phyloP scores from a whole-genome alignment of 345 rosid genomes.

The Salix arbutifolia region DNA sequence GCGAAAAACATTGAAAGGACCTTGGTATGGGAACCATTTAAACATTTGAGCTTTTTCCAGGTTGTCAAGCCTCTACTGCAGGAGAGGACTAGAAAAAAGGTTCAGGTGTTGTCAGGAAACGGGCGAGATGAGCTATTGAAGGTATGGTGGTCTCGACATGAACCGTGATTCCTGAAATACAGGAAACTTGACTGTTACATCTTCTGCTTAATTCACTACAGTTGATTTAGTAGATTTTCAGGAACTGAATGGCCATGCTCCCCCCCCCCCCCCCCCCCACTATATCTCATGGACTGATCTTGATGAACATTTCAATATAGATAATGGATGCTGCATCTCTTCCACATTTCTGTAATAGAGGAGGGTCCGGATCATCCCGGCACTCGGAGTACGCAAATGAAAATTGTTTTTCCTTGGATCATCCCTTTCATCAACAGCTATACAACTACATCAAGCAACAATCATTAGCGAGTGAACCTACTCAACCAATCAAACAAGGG shows the following conservation, averaged over 20 bases:
- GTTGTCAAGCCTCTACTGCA: constrained; percentile 92
- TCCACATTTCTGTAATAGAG: constrained; percentile 86
- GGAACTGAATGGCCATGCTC: not conserved
- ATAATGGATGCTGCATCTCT: constrained; percentile 74
- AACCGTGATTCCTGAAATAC: not conserved
- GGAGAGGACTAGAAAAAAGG: constrained; percentile 80
- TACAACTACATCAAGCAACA: constrained; percentile 78
- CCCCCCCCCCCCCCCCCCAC: too few relatives aligned
- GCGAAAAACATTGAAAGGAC: not conserved
- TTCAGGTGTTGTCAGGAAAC: constrained; percentile 71
- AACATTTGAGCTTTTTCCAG: constrained; percentile 34
- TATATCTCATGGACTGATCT: not conserved
- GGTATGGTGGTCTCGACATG: constrained; percentile 36
- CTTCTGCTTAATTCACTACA: not conserved
- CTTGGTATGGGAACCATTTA: not conserved
- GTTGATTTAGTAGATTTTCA: not conserved
- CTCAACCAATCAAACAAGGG: constrained; percentile 65
- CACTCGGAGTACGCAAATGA: constrained; percentile 40
- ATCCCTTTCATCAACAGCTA: constrained; percentile 84
- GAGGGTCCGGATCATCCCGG: constrained; percentile 77
- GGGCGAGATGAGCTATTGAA: constrained; percentile 80
- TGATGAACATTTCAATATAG: constrained; percentile 36
- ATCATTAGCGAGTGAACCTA: constrained; percentile 27
- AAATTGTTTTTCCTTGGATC: constrained; percentile 67
- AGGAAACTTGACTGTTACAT: not conserved